Evolutionary conservation across 2,329 filamentous ascomycete species (phyloP), one percentile per base, ranked within the genome.

Genomic region (Rhytidhysteron rufulum): DNA sequence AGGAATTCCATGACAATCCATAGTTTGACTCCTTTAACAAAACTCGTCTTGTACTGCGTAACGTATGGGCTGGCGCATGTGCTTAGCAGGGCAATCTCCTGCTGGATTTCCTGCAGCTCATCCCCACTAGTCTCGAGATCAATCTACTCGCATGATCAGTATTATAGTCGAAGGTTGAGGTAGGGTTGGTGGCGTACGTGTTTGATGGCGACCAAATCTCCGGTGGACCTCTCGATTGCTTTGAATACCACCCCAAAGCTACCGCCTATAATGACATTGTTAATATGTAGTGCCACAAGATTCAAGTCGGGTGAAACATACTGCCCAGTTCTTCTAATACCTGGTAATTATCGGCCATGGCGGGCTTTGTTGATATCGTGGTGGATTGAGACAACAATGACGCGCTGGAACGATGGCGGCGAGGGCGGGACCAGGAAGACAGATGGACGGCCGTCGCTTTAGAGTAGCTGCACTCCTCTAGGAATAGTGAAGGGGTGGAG

Each of bases 1-100:
- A 98, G 73, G 60, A 86, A 98, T 67, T 98, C 93, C 93, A 98
- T 98, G 43, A 97, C 88, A 60, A 98, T 98, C 93, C 93, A 98
- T 73, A 98, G 73, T 70, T 97, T 98, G 63, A 90, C 86, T 19
- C 93, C 93, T 53, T 88, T 82, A n/a, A 97, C 78, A 65, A 97
- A 98, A 61, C 90, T 96, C 17, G 88, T 86, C 65, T 90, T 94
- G 75, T 98, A 98, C 63, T 95, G 87, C 13, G 93, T 97, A 53
- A 98, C 89, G 66, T 86, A 94, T 34, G 86, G 85, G 63, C 90
- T 96, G 52, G 86, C 86, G 72, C 93, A 98, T 39, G 93, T 96
- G 68, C 90, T 93, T 45, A 98, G 76, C 24, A 98, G 86, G 3
- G 88, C 86, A 53, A 98, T 97, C 64, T 98, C 93, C 61, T 95